A percentile compares a stretch with the other conserved stretches of the same genome.
phyloP scores from a whole-genome alignment of 305 asterid genomes.

The Solanum hybrid region DNA sequence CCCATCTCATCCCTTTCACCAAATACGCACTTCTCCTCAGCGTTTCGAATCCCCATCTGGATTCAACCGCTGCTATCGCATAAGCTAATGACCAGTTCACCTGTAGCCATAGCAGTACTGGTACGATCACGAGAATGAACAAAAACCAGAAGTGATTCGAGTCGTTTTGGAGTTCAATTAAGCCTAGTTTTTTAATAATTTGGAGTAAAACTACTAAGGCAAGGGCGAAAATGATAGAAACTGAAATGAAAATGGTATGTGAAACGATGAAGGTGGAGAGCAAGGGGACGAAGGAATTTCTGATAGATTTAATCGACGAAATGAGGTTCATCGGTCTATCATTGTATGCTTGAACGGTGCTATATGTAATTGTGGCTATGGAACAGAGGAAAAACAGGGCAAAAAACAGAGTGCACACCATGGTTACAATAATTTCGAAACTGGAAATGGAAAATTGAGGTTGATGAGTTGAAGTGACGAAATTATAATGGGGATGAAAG shows the following conservation, averaged over 20 bases:
- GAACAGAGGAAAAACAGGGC: not conserved
- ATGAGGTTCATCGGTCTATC: not conserved
- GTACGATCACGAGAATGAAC: not conserved
- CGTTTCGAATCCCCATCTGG: not conserved
- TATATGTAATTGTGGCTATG: not conserved
- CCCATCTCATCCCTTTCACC: not conserved
- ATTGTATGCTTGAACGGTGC: not conserved
- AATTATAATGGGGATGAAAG: not conserved
- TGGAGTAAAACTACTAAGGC: not conserved
- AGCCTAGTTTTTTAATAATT: not conserved
- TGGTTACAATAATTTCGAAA: not conserved
- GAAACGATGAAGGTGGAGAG: not conserved
- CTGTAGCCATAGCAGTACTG: not conserved
- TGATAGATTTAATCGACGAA: not conserved
- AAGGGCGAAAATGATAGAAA: not conserved
- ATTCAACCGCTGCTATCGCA: not conserved
- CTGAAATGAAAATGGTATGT: not conserved
- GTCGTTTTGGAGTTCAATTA: not conserved
- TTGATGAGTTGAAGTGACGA: not conserved
- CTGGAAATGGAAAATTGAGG: not conserved
- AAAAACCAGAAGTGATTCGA: not conserved
- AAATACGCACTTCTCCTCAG: not conserved
- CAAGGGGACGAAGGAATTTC: not conserved
- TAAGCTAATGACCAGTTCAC: not conserved
- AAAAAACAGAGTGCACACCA: not conserved